These are phyloP conservation scores for Verticillium isaacii DNA, from an alignment of 2,329 filamentous ascomycete species.

Conservation along the genomic window DNA sequence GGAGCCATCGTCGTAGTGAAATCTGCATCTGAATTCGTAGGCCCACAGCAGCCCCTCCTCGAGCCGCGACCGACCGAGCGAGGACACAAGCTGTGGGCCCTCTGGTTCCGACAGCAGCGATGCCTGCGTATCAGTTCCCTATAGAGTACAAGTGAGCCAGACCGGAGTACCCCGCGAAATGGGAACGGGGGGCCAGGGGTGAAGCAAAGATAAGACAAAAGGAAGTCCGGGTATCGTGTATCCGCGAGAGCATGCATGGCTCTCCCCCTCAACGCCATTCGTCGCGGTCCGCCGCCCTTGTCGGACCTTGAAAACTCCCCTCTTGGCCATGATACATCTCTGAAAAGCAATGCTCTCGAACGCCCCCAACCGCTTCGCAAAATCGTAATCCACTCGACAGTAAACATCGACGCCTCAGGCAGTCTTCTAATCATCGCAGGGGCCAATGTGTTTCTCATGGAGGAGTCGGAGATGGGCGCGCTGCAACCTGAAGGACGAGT, in stretches of 20 bases:
- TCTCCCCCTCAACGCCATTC: neutral
- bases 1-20: neutral
- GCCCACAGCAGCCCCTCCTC: neutral
- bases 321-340: neutral
- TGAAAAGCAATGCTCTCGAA: neutral
- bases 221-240: neutral
- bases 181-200: neutral
- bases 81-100: neutral
- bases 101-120: neutral
- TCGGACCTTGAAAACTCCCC: neutral
- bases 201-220: neutral
- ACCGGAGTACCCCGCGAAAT: neutral
- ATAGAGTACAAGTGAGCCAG: neutral
- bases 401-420: neutral
- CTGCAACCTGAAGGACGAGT: constrained; percentile 67
- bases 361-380: constrained; percentile 5
- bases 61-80: neutral
- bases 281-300: neutral
- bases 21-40: neutral
- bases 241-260: neutral
- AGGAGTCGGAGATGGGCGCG: constrained; percentile 56
- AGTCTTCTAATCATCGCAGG: constrained; percentile 21
- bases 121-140: constrained; percentile 2
- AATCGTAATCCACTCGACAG: neutral
- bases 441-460: constrained; percentile 34